Percentiles rank a stretch among this genome's conserved stretches.
phyloP scores from a whole-genome alignment of 495 filamentous ascomycete species.

The Aspergillus sclerotiicarbonarius region DNA sequence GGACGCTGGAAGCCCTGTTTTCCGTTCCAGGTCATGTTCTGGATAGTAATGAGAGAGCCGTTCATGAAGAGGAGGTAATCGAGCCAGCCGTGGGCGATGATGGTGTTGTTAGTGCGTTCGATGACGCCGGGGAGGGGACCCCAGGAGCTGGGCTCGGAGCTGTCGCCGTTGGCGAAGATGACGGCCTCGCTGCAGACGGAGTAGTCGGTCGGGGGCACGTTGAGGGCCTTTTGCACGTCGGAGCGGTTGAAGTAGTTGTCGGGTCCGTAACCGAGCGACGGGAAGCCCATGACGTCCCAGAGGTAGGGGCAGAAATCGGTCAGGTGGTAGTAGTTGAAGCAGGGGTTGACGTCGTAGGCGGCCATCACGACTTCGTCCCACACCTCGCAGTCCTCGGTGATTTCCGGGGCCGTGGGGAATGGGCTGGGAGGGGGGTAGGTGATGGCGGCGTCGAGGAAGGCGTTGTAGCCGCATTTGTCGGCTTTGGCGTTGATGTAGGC shows the following conservation, averaged over 20 bases:
- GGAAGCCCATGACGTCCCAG: slow-evolving; percentile 74
- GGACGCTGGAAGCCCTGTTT: slow-evolving; percentile 61
- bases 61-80: slow-evolving; percentile 61
- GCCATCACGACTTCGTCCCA: slow-evolving; percentile 59
- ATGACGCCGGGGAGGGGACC: slow-evolving; percentile 67
- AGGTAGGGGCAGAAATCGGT: slow-evolving; percentile 70
- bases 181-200: slow-evolving; percentile 50
- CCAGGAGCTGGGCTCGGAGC: slow-evolving; percentile 48
- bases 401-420: slow-evolving; percentile 44
- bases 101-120: slow-evolving; percentile 63
- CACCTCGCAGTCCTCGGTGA: slow-evolving; percentile 50
- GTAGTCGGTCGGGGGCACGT: slow-evolving; percentile 64
- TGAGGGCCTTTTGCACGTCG: slow-evolving; percentile 73
- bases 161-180: slow-evolving; percentile 56
- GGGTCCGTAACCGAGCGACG: slow-evolving; percentile 56
- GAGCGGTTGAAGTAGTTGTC: slow-evolving; percentile 73
- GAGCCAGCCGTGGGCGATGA: slow-evolving; percentile 63
- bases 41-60: slow-evolving; percentile 68
- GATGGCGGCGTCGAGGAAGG: slow-evolving; percentile 59
- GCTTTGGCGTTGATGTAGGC: slow-evolving; percentile 52
- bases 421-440: slow-evolving; percentile 64
- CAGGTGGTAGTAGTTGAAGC: slow-evolving; percentile 78
- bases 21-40: slow-evolving; percentile 86
- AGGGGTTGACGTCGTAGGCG: slow-evolving; percentile 63
- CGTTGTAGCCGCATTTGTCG: slow-evolving; percentile 63